phyloP scores from a whole-genome alignment of 2,329 filamentous ascomycete species.

The Exserohilum turcica region DNA sequence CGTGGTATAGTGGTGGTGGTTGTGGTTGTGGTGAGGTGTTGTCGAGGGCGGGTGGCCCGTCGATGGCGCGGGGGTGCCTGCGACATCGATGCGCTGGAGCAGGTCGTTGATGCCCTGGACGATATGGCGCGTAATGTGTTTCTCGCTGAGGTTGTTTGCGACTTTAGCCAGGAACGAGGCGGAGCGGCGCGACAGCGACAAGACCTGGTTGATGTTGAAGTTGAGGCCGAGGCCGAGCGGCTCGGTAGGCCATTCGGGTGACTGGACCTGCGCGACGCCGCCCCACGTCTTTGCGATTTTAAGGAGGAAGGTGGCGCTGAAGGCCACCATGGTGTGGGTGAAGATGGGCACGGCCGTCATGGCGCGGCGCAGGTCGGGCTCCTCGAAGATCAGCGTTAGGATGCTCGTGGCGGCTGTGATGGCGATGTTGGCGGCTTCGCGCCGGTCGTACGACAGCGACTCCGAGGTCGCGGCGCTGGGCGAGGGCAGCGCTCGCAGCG shows the following conservation, averaged over 20 bases:
- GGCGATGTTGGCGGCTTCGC: slow-evolving; percentile 49
- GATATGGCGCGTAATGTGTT: slow-evolving; percentile 38
- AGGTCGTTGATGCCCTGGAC: slow-evolving; percentile 37
- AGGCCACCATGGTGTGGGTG: slow-evolving; percentile 59
- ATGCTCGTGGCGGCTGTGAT: slow-evolving; percentile 56
- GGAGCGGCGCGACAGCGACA: slow-evolving; percentile 33
- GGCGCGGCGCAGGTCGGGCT: slow-evolving; percentile 52
- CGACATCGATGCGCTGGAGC: slow-evolving; percentile 33
- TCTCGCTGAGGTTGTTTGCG: slow-evolving; percentile 36
- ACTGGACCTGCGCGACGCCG: slow-evolving; percentile 36
- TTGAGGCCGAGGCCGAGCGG: slow-evolving; percentile 36
- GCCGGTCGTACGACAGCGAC: slow-evolving; percentile 51
- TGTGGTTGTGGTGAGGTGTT: no score
- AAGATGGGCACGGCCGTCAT: slow-evolving; percentile 57
- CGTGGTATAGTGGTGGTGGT: no score
- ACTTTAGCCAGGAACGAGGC: slow-evolving; percentile 35
- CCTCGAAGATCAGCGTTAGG: slow-evolving; percentile 53
- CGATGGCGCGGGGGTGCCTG: slow-evolving; percentile 19
- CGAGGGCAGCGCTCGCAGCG: slow-evolving; percentile 50
- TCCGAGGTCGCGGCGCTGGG: slow-evolving; percentile 53
- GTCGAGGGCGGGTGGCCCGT: no score
- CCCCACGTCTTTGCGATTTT: slow-evolving; percentile 56
- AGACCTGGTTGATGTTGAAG: slow-evolving; percentile 38
- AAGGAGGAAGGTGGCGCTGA: slow-evolving; percentile 58
- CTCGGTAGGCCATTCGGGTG: slow-evolving; percentile 34